Evolutionary conservation across 169 alveolate genomes (phyloP), one percentile per base, ranked within the genome.

Genomic region (Plasmodium gaboni): DNA sequence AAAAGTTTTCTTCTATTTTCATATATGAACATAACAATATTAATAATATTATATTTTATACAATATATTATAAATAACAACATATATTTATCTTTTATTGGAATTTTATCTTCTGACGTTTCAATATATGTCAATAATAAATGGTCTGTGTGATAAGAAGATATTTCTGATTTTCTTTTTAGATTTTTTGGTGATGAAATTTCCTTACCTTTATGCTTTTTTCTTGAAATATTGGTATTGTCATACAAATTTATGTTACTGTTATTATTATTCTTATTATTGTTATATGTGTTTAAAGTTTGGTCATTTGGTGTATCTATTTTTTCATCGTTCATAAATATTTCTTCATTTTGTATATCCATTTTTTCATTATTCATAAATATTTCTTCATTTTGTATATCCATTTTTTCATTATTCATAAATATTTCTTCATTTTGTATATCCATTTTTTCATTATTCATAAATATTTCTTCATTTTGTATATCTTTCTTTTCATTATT

Each of bases 1-100:
- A 78, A 65, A 65, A 64, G 67, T 17, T 64, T 65, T n/a, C 26
- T 51, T 32, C 60, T 38, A 50, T 78, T 78, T 51, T 78, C 89
- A 57, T 65, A 60, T 26, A 78, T 78, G 26, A 26, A 78, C 89
- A 78, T 78, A 3, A 78, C 68, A 44, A 78, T 57, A 78, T 78
- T 78, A 64, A 78, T 48, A 13, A 78, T 17, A 24, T 78, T 78
- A 48, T 64, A 78, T 51, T 78, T 78, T 64, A 51, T n/a, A 70
- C 89, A 78, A 22, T 78, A 70, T 64, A 65, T 78, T 9, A 78
- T 67, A 65, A 78, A 78, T 59, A 78, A 51, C 2, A 78, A 15
- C 89, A 78, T 63, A 57, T 26, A 26, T 19, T 42, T 65, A 69
- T 78, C 89, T 59, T 65, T 78, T 15, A 50, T 12, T 15, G 78